Evolutionary conservation across 768 basidiomycete genomes (phyloP).

Genomic region (Collybiopsis confluens): DNA sequence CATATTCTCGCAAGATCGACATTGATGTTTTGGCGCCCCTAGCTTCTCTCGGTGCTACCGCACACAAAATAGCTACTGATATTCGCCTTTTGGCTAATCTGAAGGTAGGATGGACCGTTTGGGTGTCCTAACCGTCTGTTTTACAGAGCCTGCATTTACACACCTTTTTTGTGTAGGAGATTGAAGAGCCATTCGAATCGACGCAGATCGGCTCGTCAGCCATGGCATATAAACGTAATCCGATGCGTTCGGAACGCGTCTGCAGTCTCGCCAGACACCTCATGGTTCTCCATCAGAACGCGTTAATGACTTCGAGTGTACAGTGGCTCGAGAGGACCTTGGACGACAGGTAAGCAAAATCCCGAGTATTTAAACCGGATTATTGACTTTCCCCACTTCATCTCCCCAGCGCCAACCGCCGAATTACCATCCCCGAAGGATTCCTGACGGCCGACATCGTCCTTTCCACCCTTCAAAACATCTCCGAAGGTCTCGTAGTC

Average conservation of each 20-base stretch:
- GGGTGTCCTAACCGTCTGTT: neutral
- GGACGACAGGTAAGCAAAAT: slow-evolving; percentile 72
- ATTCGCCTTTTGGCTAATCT: slow-evolving; percentile 90
- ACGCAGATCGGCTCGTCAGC: slow-evolving; percentile 97
- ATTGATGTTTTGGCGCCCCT: slow-evolving; percentile 87
- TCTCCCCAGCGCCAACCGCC: slow-evolving; percentile 78
- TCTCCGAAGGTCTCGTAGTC: slow-evolving; percentile 98
- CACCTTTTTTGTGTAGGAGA: slow-evolving; percentile 50
- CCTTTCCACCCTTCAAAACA: slow-evolving; percentile 91
- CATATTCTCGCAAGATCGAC: slow-evolving; percentile 97
- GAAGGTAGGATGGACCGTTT: slow-evolving; percentile 41
- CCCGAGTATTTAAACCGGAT: neutral
- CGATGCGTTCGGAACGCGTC: slow-evolving; percentile 97
- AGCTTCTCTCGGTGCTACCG: slow-evolving; percentile 88
- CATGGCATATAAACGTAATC: slow-evolving; percentile 99
- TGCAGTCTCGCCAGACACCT: slow-evolving; percentile 95
- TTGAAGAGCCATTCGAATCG: slow-evolving; percentile 98
- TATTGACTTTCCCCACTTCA: neutral
- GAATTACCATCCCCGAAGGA: slow-evolving; percentile 94
- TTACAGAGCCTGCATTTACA: neutral
- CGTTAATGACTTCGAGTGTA: slow-evolving; percentile 88
- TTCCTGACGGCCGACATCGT: slow-evolving; percentile 97
- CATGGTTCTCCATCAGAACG: slow-evolving; percentile 94
- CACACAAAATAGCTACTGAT: slow-evolving; percentile 97
- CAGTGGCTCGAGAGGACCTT: slow-evolving; percentile 99